Evolutionary conservation across 2,329 filamentous ascomycete species (phyloP).

Genomic region (Chrysosporium queenslandicum): DNA sequence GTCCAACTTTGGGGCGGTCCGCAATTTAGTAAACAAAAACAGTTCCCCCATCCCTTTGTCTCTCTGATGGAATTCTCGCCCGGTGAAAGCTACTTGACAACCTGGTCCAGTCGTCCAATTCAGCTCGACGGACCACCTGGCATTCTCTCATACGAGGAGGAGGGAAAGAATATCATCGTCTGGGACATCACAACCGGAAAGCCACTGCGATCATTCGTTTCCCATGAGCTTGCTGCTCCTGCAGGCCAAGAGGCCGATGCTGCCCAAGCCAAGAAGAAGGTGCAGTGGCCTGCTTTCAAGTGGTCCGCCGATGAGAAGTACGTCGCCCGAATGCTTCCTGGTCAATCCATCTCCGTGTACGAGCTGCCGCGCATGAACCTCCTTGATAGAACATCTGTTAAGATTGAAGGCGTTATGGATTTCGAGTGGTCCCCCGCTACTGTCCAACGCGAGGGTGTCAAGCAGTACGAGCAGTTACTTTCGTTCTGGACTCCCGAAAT

Average conservation of each 20-base stretch:
- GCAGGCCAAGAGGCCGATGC: conserved; percentile 51
- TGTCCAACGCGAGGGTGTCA: conserved; percentile 71
- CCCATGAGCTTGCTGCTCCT: conserved; percentile 62
- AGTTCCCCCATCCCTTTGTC: conserved; percentile 90
- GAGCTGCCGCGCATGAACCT: conserved; percentile 82
- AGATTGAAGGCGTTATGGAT: conserved; percentile 92
- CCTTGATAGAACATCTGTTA: conserved; percentile 82
- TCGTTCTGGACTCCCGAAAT: conserved; percentile 99
- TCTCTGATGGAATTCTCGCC: conserved; percentile 96
- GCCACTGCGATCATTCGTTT: conserved; percentile 85
- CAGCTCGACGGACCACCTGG: conserved; percentile 81
- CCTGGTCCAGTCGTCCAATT: conserved; percentile 92
- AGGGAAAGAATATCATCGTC: conserved; percentile 98
- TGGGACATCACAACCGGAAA: conserved; percentile 90
- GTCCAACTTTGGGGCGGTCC: conserved; percentile 93
- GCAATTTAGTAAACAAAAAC: conserved; percentile 79
- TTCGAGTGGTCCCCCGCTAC: conserved; percentile 94
- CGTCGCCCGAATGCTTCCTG: conserved; percentile 80
- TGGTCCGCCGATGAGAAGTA: conserved; percentile 98
- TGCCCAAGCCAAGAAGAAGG: conserved; percentile 68
- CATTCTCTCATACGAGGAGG: conserved; percentile 77
- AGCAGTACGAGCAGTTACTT: conserved; percentile 88
- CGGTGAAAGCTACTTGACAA: conserved; percentile 82
- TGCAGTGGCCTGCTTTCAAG: conserved; percentile 98
- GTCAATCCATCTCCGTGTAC: conserved; percentile 82